A percentile compares a stretch with the other conserved stretches of the same genome.
phyloP scores from a whole-genome alignment of 306 rosid genomes.

The Gleditsia sinensis region DNA sequence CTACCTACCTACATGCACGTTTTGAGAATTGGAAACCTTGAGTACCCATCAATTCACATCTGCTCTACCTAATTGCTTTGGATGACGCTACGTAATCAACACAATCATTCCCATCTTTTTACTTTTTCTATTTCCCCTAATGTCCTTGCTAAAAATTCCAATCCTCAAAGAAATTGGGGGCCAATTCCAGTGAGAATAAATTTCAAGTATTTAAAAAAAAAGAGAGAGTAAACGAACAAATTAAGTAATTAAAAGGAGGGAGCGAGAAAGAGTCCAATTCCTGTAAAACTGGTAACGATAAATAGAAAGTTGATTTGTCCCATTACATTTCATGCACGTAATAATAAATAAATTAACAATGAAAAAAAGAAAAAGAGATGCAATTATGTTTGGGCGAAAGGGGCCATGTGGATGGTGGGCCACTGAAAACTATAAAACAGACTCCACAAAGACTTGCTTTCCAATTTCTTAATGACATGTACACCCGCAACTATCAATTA shows the following conservation, averaged over 20 bases:
- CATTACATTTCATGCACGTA: constrained; percentile 36
- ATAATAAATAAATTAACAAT: constrained; percentile 11
- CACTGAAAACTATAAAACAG: constrained; percentile 65
- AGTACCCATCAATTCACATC: constrained; percentile 69
- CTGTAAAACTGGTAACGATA: constrained; percentile 31
- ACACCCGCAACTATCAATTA: constrained; percentile 60
- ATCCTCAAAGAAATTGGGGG: not conserved
- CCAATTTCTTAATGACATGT: constrained; percentile 69
- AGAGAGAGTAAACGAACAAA: too few species aligned
- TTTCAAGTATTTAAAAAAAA: too few species aligned
- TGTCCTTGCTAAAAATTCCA: not conserved
- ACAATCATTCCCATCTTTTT: constrained; percentile 15
- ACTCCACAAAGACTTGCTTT: constrained; percentile 75
- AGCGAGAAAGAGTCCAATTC: constrained; percentile 1
- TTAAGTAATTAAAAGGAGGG: too few species aligned
- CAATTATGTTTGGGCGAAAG: constrained; percentile 52
- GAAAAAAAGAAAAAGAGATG: constrained; percentile 31
- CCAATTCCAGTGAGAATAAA: too few species aligned
- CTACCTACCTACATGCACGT: constrained; percentile 43
- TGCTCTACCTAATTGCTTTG: constrained; percentile 59
- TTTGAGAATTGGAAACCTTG: constrained; percentile 35
- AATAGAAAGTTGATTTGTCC: constrained; percentile 47
- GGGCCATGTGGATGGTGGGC: constrained; percentile 86
- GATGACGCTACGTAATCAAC: constrained; percentile 34
- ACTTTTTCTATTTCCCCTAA: constrained; percentile 27